Evolutionary conservation across 495 filamentous ascomycete species (phyloP).

Genomic region (Aspergillus saccharolyticus): DNA sequence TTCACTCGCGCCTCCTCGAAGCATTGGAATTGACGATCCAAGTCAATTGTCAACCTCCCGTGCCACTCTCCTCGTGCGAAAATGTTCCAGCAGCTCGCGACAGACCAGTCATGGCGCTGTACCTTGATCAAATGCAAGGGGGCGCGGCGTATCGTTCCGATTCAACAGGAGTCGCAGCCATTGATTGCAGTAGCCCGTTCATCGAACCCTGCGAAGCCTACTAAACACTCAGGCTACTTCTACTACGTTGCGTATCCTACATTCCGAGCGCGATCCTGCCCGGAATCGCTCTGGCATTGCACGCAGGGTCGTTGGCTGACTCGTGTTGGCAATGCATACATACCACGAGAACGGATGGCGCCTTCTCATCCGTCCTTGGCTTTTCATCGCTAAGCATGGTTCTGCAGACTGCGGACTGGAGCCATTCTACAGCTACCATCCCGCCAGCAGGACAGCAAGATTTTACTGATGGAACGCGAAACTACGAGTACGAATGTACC

Average conservation of each 20-base stretch:
- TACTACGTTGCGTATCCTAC: conserved; percentile 2
- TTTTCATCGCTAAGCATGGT: no score
- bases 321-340: background rate
- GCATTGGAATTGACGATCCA: background rate
- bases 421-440: background rate
- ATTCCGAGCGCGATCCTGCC: background rate
- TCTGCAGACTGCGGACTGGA: background rate
- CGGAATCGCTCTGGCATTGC: background rate
- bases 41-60: background rate
- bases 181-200: no score
- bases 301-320: background rate
- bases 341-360: background rate
- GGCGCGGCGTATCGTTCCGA: background rate
- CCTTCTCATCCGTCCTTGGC: background rate
- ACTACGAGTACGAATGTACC: conserved; percentile 33
- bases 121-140: background rate
- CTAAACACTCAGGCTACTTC: no score
- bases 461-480: background rate
- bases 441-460: background rate
- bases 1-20: background rate
- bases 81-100: background rate
- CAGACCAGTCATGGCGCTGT: background rate
- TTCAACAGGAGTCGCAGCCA: no score
- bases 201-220: background rate
- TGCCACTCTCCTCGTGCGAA: background rate